Conservation (phyloP, 306 rosid genomes). For the Dicorynia guianensis region DNA sequence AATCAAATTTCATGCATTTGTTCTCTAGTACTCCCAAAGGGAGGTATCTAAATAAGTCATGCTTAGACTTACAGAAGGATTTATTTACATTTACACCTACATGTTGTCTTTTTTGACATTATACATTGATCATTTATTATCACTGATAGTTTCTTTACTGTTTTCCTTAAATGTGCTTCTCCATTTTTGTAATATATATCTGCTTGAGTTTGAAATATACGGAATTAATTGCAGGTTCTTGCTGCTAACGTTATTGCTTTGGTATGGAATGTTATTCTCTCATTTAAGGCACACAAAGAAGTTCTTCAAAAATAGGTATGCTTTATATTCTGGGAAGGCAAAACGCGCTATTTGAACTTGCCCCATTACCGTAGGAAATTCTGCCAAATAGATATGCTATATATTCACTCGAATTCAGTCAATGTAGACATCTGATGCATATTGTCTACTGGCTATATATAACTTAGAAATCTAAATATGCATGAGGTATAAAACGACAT, state of each 20-base stretch:
- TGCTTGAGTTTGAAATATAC: neutral
- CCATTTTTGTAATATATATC: slow-evolving; percentile 3
- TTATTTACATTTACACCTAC: neutral
- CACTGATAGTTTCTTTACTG: slow-evolving; percentile 14
- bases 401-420: too few species aligned
- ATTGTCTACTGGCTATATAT: too few species aligned
- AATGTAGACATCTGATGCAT: too few species aligned
- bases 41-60: slow-evolving; percentile 33
- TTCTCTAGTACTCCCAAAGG: slow-evolving; percentile 20
- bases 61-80: neutral
- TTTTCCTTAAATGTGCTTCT: slow-evolving; percentile 30
- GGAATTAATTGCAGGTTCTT: slow-evolving; percentile 76
- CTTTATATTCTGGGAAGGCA: slow-evolving; percentile 28
- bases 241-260: slow-evolving; percentile 85
- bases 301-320: slow-evolving; percentile 68
- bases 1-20: slow-evolving; percentile 19
- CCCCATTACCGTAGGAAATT: slow-evolving; percentile 1
- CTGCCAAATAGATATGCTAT: too few species aligned
- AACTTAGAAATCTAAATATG: slow-evolving; percentile 8
- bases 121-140: slow-evolving; percentile 3
- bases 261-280: slow-evolving; percentile 95
- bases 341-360: slow-evolving; percentile 20
- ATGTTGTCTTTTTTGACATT: slow-evolving; percentile 15
- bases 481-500: slow-evolving; percentile 13
- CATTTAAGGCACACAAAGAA: slow-evolving; percentile 90